phyloP scores from a whole-genome alignment of 1,284 basidiomycete genomes.

The Cryptococcus sp. region DNA sequence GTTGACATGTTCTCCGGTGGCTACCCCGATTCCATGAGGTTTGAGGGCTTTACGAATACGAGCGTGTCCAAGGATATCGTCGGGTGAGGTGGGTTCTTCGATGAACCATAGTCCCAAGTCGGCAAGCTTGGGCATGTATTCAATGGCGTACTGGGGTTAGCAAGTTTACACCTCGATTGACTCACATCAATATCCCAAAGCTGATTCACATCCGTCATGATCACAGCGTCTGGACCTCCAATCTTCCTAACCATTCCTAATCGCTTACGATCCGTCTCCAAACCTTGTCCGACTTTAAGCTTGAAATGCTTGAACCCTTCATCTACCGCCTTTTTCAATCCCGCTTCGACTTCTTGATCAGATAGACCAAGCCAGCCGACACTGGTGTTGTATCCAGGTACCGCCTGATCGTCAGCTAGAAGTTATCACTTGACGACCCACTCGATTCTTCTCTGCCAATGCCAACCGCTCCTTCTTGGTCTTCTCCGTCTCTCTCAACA shows the following conservation, averaged over 20 bases:
- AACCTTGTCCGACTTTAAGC: slow-evolving; percentile 83
- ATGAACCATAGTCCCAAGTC: slow-evolving; percentile 88
- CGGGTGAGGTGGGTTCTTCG: slow-evolving; percentile 86
- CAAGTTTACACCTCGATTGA: background rate
- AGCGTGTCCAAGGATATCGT: slow-evolving; percentile 61
- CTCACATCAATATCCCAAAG: slow-evolving; percentile 71
- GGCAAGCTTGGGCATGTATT: slow-evolving; percentile 73
- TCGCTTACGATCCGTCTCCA: slow-evolving; percentile 71
- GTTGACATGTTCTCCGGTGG: slow-evolving; percentile 89
- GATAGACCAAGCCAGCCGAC: slow-evolving; percentile 76
- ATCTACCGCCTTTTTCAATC: slow-evolving; percentile 76
- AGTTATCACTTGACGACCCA: background rate
- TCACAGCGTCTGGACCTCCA: slow-evolving; percentile 75
- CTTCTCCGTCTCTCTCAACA: slow-evolving; percentile 68
- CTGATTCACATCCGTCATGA: slow-evolving; percentile 41
- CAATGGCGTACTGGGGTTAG: slow-evolving; percentile 64
- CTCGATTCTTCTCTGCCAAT: slow-evolving; percentile 51
- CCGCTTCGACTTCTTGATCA: slow-evolving; percentile 77
- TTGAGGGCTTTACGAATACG: slow-evolving; percentile 55
- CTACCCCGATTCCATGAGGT: slow-evolving; percentile 81
- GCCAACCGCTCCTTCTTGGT: slow-evolving; percentile 70
- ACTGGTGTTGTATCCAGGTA: slow-evolving; percentile 61
- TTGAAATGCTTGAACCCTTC: slow-evolving; percentile 89
- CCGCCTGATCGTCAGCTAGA: slow-evolving; percentile 8
- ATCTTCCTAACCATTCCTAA: slow-evolving; percentile 79